Evolutionary conservation across 495 filamentous ascomycete species (phyloP).

Genomic region (Durotheca rogersii): DNA sequence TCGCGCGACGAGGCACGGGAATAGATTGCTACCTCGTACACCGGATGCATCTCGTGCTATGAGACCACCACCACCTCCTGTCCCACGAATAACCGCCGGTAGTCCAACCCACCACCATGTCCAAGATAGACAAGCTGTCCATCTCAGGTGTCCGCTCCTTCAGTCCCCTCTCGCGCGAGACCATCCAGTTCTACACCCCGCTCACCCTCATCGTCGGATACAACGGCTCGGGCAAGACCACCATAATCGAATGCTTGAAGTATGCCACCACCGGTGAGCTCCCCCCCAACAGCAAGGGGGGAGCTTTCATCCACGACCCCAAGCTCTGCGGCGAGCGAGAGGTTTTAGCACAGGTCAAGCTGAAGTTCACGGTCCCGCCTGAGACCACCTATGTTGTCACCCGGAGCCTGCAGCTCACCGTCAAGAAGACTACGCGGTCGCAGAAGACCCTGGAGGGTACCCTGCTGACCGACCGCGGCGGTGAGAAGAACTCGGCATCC

Average conservation of each 20-base stretch:
- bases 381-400: conserved; percentile 77
- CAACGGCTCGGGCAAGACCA: conserved; percentile 98
- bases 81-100: conserved; percentile 4
- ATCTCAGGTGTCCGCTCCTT: conserved; percentile 92
- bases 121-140: conserved; percentile 85
- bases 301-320: conserved; percentile 96
- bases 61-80: conserved; percentile 8
- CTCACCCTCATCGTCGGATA: conserved; percentile 94
- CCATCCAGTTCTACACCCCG: conserved; percentile 86
- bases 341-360: conserved; percentile 86
- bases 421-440: conserved; percentile 72
- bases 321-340: conserved; percentile 89
- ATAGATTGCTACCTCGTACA: too few relatives aligned
- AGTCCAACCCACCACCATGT: conserved; percentile 42
- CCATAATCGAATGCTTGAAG: conserved; percentile 98
- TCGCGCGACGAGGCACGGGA: too few relatives aligned
- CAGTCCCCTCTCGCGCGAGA: conserved; percentile 70
- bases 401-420: conserved; percentile 77
- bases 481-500: conserved; percentile 76
- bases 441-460: conserved; percentile 81
- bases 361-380: conserved; percentile 75
- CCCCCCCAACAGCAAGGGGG: conserved; percentile 89
- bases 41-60: conserved; percentile 7
- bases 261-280: conserved; percentile 95
- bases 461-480: conserved; percentile 71